A percentile compares a stretch with the other conserved stretches of the same genome.
Conservation (phyloP, 2,329 filamentous ascomycete species). For the Monosporascus sp. region DNA sequence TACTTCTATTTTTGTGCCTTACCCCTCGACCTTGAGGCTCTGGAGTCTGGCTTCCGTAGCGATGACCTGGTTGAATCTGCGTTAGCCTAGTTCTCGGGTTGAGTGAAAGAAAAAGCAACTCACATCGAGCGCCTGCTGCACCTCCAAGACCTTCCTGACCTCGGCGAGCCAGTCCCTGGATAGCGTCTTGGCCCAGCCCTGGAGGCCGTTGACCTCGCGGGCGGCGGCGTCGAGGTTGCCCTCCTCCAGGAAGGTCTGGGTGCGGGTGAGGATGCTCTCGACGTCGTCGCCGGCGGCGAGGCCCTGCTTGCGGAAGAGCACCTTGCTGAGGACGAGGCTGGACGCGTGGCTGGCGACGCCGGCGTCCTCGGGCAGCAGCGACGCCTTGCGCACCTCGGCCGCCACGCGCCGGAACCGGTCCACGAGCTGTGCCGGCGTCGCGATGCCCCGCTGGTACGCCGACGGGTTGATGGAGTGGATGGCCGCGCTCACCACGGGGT, state of each 20-base stretch:
- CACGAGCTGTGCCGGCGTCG: slow-evolving; percentile 77
- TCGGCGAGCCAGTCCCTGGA: slow-evolving; percentile 92
- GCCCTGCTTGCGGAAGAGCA: slow-evolving; percentile 93
- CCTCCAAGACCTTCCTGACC: slow-evolving; percentile 87
- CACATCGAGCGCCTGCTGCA: slow-evolving; percentile 92
- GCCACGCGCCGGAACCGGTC: slow-evolving; percentile 95
- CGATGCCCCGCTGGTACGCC: slow-evolving; percentile 88
- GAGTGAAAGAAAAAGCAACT: slow-evolving; percentile 2
- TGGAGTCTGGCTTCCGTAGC: slow-evolving; percentile 24
- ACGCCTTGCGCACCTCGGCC: slow-evolving; percentile 87
- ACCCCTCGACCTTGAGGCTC: slow-evolving; percentile 18
- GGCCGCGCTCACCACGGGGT: slow-evolving; percentile 83
- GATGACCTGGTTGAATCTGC: slow-evolving; percentile 17
- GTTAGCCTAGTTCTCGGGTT: slow-evolving; percentile 7
- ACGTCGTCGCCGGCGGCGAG: slow-evolving; percentile 82
- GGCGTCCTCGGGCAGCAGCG: slow-evolving; percentile 84
- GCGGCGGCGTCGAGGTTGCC: slow-evolving; percentile 88
- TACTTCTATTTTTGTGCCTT: not conserved
- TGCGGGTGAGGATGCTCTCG: slow-evolving; percentile 85
- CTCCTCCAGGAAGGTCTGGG: slow-evolving; percentile 87
- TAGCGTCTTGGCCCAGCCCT: slow-evolving; percentile 92
- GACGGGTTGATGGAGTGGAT: slow-evolving; percentile 94
- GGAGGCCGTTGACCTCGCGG: slow-evolving; percentile 87
- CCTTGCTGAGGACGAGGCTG: slow-evolving; percentile 82
- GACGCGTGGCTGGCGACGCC: slow-evolving; percentile 93